Evolutionary conservation across 2,329 filamentous ascomycete species (phyloP), one percentile per base, ranked within the genome.

Genomic region (Penicillium sp.): DNA sequence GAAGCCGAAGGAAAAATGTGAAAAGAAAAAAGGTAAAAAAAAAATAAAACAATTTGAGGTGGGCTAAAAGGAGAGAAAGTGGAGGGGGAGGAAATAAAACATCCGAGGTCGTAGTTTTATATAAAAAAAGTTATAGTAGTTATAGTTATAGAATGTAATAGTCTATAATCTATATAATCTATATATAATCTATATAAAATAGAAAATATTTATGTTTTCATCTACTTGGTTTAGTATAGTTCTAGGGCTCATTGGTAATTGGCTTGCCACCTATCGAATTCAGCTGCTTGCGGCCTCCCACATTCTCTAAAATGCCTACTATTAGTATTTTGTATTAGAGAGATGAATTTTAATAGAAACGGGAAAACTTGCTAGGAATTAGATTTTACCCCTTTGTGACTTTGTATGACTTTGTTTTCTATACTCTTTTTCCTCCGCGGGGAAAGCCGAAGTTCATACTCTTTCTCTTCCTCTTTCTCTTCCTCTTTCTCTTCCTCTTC

Each of bases 271-370:
- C 26, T 55, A 40, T 44, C 30, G 22, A 48, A 56, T 46, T 53
- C 55, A 59, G 57, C 57, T 59, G 57, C 50, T 55, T 59, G 50
- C 50, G 57, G 54, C 41, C 45, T 26, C n/a, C 19, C 38, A 26
- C 37, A 25, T 35, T 17, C 9, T 6, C 30, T 28, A 42, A 8
- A 16, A 9, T n/a, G 19, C 25, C 40, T 42, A 45, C 33, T 45
- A n/a, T 35, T 35, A 45, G 19, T 19, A 44, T 10, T 28, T 16
- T 26, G 12, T 41, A 14, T 12, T n/a, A 11, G 26, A 10, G 16
- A n/a, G 31, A 16, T 41, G 48, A 14, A 43, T 44, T 53, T 33
- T 43, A 35, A 47, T 56, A 46, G 51, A 47, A 50, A 50, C 43
- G 40, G 45, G 28, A 5, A 28, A 6, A n/a, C n/a, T n/a, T n/a